Conservation (phyloP, 2,329 filamentous ascomycete species). For the Allantophomopsis cytisporea region DNA sequence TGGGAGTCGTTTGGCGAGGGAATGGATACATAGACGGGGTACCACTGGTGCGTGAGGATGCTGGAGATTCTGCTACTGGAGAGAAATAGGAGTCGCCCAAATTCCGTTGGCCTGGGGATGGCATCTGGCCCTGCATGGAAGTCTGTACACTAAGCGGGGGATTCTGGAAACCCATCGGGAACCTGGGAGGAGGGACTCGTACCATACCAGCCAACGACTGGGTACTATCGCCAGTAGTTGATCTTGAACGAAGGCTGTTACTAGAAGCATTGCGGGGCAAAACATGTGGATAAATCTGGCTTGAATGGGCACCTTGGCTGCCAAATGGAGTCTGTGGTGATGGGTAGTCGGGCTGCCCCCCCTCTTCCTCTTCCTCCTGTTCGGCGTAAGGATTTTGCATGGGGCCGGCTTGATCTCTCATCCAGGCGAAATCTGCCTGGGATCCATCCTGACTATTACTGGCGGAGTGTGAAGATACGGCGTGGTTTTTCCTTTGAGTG, state of each 20-base stretch:
- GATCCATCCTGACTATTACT: slow-evolving; percentile 25
- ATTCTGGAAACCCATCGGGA: slow-evolving; percentile 44
- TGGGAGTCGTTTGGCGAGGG: slow-evolving; percentile 58
- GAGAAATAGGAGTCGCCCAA: slow-evolving; percentile 78
- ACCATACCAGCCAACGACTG: slow-evolving; percentile 41
- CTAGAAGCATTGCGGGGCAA: slow-evolving; percentile 59
- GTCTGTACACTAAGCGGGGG: slow-evolving; percentile 59
- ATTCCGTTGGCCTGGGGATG: slow-evolving; percentile 18
- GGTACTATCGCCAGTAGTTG: slow-evolving; percentile 59
- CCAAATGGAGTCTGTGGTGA: slow-evolving; percentile 19
- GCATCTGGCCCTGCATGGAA: slow-evolving; percentile 22
- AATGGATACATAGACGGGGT: slow-evolving; percentile 71
- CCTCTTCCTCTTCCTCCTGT: slow-evolving; percentile 49
- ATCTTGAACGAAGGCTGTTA: slow-evolving; percentile 61
- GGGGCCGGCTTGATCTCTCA: slow-evolving; percentile 49
- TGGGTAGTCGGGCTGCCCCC: slow-evolving; percentile 20
- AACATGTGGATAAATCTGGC: slow-evolving; percentile 19
- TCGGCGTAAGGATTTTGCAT: slow-evolving; percentile 74
- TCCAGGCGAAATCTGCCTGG: slow-evolving; percentile 64
- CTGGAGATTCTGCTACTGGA: slow-evolving; percentile 66
- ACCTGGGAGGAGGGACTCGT: slow-evolving; percentile 54
- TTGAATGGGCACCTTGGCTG: too few relatives aligned
- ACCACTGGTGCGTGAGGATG: slow-evolving; percentile 61
- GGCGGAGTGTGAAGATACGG: slow-evolving; percentile 31
- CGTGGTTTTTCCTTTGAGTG: slow-evolving; percentile 53